Conservation (phyloP, 352 stramenopile species). For the Lagenidium giganteum region DNA sequence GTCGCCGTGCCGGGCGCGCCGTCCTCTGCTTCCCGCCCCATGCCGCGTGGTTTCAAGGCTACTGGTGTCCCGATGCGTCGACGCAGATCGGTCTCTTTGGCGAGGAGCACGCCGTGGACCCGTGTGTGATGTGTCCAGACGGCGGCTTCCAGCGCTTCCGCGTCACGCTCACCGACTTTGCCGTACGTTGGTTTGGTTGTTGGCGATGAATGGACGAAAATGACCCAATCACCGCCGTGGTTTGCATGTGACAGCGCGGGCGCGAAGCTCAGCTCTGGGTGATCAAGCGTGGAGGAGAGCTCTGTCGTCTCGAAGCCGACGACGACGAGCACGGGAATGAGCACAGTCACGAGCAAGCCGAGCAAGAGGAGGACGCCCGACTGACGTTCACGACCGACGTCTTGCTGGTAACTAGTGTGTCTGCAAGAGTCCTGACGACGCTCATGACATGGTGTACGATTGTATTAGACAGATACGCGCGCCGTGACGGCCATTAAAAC, state of each 20-base stretch:
- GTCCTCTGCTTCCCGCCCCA: conserved; percentile 54
- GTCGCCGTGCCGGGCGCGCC: conserved; percentile 23
- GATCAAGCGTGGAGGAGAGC: conserved; percentile 52
- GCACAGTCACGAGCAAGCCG: not conserved
- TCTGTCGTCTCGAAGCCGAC: conserved; percentile 48
- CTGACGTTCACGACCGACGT: conserved; percentile 14
- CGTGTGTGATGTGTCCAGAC: conserved; percentile 46
- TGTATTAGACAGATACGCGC: conserved; percentile 57
- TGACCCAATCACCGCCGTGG: not conserved
- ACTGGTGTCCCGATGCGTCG: conserved; percentile 33
- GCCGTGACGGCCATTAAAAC: conserved; percentile 44
- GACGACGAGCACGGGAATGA: conserved; percentile 9
- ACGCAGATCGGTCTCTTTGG: conserved; percentile 52
- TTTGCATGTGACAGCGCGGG: conserved; percentile 8
- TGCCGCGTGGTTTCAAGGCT: conserved; percentile 64
- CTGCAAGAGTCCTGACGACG: not conserved
- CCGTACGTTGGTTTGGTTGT: conserved; percentile 7
- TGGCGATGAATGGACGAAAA: conserved; percentile 8
- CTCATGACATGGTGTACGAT: too few relatives aligned
- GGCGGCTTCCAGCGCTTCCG: conserved; percentile 62
- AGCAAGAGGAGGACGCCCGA: conserved; percentile 1
- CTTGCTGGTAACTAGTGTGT: conserved; percentile 4
- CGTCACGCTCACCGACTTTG: conserved; percentile 57
- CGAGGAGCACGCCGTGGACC: conserved; percentile 55
- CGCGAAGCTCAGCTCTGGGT: conserved; percentile 38